Base-by-base conservation (phyloP, 140 eudicot species). In the Cichorium intybus region DNA sequence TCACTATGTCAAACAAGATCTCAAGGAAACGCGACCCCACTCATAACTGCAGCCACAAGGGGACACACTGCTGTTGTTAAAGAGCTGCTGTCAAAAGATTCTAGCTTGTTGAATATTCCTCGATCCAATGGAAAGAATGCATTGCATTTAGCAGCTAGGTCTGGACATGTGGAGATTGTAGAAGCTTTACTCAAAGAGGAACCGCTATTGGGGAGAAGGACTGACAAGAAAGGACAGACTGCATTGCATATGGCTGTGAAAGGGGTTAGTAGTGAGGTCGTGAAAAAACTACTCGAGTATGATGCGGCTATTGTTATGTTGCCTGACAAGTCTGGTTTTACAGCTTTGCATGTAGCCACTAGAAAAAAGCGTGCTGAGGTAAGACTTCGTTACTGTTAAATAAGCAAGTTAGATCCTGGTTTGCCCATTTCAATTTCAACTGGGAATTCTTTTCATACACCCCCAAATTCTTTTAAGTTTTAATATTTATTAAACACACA, bases 201-300 rank as follows among this genome's bases (percentile, higher is more conserved):
- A 58, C 82, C 94, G 14, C 72, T 72, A 23, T 64, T 93, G 60
- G 99, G 95, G 33, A 76, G 90, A 69, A 85, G 81, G 63, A 88
- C 87, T 22, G 99, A 93, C 72, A 88, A 66, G 68, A 93, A 93
- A 70, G 95, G 97, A 34, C 99, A 93, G 53, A 88, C 99, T 48
- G 94, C 99, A 24, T 80, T 93, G 47, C 99, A 93, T 78, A 85
- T 93, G 97, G 99, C 97, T 60, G 97, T 88, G 9, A 93, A 93
- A 84, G 99, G 97, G 22, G 76, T 67, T 58, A 88, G 80, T 68
- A 69, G 80, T 59, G 97, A 77, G 65, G 95, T 88, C 64, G 99
- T 93, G 14, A 85, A 75, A 60, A 68, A 81, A 72, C 83, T 93
- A 56, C 83, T 93, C 14, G 86, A 83, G 63, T 90, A 88, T 23